These are phyloP conservation scores for Basidiobolus meristosporus DNA, from an alignment of 371 early-diverging fungal genomes.

Conservation along the genomic window DNA sequence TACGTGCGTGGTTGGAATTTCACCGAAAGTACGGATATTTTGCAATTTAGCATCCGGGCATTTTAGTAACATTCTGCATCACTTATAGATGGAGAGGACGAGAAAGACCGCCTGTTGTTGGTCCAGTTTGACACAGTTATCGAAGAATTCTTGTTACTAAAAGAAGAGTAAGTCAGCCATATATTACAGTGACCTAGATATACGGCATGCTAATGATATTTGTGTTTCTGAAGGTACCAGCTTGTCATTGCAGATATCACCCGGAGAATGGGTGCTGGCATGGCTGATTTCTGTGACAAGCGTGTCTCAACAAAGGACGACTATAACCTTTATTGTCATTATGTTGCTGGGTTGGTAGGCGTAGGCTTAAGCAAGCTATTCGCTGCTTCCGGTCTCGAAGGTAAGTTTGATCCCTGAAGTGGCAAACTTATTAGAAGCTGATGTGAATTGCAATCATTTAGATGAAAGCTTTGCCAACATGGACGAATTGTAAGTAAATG, in stretches of 20 bases:
- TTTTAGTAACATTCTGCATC: background rate
- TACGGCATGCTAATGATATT: background rate
- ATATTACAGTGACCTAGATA: no score
- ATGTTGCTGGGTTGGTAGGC: conserved; percentile 94
- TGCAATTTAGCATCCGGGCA: background rate
- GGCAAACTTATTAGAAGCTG: no score
- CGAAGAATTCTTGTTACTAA: conserved; percentile 61
- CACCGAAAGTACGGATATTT: conserved; percentile 4
- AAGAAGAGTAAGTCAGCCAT: conserved; percentile 21
- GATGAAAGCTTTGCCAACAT: conserved; percentile 1
- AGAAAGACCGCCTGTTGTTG: conserved; percentile 80
- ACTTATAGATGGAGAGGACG: conserved; percentile 65
- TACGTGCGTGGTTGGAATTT: conserved; percentile 58
- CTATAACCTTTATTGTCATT: conserved; percentile 91
- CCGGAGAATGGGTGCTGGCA: conserved; percentile 79
- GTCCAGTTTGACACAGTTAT: conserved; percentile 80
- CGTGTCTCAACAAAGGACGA: conserved; percentile 57
- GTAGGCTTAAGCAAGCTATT: conserved; percentile 83
- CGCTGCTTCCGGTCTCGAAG: conserved; percentile 70
- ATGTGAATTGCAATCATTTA: conserved; percentile 1
- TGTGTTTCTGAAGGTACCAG: conserved; percentile 32
- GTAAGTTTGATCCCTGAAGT: conserved; percentile 2
- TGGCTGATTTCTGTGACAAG: conserved; percentile 70
- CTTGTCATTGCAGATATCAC: conserved; percentile 78
- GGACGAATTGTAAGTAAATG: conserved; percentile 2